Evolutionary conservation across 306 rosid species (phyloP).

Genomic region (Arachis stenosperma): DNA sequence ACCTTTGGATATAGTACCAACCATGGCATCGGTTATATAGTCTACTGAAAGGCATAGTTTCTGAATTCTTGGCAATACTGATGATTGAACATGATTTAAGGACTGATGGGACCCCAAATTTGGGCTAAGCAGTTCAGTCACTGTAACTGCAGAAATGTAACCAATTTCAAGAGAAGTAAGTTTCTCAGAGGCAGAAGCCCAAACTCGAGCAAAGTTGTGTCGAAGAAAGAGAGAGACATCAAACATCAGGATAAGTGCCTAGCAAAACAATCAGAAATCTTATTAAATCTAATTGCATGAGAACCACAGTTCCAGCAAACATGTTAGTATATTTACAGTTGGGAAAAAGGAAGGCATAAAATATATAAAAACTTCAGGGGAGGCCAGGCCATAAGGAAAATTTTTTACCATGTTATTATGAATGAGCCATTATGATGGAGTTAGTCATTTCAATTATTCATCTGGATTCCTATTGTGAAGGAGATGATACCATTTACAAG

Average conservation of each 20-base stretch:
- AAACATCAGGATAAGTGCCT: constrained; percentile 85
- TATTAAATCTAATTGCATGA: constrained; percentile 39
- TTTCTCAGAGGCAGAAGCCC: constrained; percentile 83
- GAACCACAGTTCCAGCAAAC: constrained; percentile 14
- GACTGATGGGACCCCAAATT: constrained; percentile 59
- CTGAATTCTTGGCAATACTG: constrained; percentile 71
- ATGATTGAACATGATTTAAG: constrained; percentile 50
- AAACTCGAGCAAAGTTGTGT: constrained; percentile 69
- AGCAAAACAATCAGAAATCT: constrained; percentile 35
- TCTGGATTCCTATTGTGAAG: background rate
- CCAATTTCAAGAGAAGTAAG: constrained; percentile 88
- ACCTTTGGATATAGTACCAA: constrained; percentile 69
- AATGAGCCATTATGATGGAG: constrained; percentile 12
- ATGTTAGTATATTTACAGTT: background rate
- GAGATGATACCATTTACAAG: background rate
- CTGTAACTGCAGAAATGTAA: constrained; percentile 76
- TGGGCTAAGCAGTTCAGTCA: constrained; percentile 84
- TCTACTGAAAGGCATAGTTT: constrained; percentile 87
- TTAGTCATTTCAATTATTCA: constrained; percentile 6
- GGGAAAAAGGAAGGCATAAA: background rate
- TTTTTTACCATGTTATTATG: background rate
- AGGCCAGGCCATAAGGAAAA: background rate
- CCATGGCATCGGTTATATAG: constrained; percentile 87
- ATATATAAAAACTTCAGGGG: background rate
- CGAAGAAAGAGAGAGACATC: constrained; percentile 80